phyloP scores from a whole-genome alignment of 306 rosid genomes.

The Ceratonia siliqua region DNA sequence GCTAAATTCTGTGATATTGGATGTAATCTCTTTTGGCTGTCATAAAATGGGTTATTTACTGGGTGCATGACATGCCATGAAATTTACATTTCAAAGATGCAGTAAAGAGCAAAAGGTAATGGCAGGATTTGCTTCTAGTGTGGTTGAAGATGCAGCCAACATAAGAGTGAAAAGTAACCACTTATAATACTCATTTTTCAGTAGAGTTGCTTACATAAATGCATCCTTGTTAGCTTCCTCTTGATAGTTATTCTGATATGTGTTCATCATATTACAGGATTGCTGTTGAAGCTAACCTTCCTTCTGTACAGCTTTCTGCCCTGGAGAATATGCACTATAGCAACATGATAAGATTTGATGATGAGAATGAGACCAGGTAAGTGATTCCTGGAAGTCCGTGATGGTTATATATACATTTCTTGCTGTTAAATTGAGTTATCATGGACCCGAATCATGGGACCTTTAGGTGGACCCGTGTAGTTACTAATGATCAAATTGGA shows the following conservation, averaged over 20 bases:
- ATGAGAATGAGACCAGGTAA: slow-evolving; percentile 83
- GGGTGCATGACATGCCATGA: no score
- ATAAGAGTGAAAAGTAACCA: slow-evolving; percentile 13
- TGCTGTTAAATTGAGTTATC: slow-evolving; percentile 10
- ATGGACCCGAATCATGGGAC: not conserved
- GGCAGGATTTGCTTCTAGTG: not conserved
- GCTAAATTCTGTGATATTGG: not conserved
- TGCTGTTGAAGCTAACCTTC: slow-evolving; percentile 71
- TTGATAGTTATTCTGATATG: no score
- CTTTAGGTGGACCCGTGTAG: slow-evolving; percentile 23
- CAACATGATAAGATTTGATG: slow-evolving; percentile 83
- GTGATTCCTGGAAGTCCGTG: slow-evolving; percentile 22
- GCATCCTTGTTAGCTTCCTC: no score
- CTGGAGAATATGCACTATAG: slow-evolving; percentile 93
- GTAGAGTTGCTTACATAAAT: slow-evolving; percentile 9
- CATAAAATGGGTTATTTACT: not conserved
- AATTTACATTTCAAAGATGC: not conserved
- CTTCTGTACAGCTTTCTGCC: slow-evolving; percentile 69
- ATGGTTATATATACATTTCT: not conserved
- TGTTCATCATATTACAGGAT: slow-evolving; percentile 59
- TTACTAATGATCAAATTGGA: slow-evolving; percentile 24
- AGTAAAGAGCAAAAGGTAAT: not conserved
- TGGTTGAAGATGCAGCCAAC: slow-evolving; percentile 23
- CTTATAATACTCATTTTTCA: not conserved
- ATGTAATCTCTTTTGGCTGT: not conserved